Percentiles rank a stretch among this genome's conserved stretches.
phyloP scores from a whole-genome alignment of 352 stramenopile genomes.

The Phytophthora cactorum region DNA sequence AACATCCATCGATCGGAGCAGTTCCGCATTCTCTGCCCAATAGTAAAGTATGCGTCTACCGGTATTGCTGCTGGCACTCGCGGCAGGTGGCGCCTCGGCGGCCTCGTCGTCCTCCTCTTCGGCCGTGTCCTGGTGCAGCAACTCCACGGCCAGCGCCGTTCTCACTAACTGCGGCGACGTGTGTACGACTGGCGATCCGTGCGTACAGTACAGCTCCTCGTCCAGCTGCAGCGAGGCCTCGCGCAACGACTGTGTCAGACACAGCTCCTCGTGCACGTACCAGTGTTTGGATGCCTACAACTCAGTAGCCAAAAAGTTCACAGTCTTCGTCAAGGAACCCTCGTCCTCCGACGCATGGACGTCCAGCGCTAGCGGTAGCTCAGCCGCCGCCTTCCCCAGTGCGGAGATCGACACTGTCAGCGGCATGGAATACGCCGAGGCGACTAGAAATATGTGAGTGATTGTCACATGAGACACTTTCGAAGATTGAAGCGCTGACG shows the following conservation, averaged over 20 bases:
- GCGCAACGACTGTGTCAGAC: conserved; percentile 54
- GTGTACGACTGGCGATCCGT: conserved; percentile 52
- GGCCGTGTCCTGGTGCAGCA: conserved; percentile 51
- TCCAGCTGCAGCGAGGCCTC: conserved; percentile 54
- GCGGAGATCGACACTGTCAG: conserved; percentile 59
- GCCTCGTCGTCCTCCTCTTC: conserved; percentile 34
- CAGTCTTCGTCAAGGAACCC: conserved; percentile 76
- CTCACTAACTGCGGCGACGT: conserved; percentile 57
- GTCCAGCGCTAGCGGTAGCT: conserved; percentile 25
- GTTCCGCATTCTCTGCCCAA: conserved; percentile 21
- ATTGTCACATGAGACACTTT: conserved; percentile 8
- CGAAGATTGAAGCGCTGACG: conserved; percentile 6
- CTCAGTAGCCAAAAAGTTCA: conserved; percentile 49
- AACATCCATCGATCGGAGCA: conserved; percentile 10
- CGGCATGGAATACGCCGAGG: conserved; percentile 44
- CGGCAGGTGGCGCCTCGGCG: conserved; percentile 14
- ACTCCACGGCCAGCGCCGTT: conserved; percentile 43
- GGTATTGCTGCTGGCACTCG: conserved; percentile 6
- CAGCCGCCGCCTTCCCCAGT: conserved; percentile 45
- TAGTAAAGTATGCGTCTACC: conserved; percentile 28
- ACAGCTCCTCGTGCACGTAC: conserved; percentile 61
- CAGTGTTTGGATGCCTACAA: conserved; percentile 77
- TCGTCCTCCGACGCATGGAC: conserved; percentile 51
- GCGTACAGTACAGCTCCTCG: conserved; percentile 60
- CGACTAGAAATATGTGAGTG: conserved; percentile 57